Base-by-base conservation (phyloP, 768 basidiomycete genomes). In the Leucocoprinus sp. region DNA sequence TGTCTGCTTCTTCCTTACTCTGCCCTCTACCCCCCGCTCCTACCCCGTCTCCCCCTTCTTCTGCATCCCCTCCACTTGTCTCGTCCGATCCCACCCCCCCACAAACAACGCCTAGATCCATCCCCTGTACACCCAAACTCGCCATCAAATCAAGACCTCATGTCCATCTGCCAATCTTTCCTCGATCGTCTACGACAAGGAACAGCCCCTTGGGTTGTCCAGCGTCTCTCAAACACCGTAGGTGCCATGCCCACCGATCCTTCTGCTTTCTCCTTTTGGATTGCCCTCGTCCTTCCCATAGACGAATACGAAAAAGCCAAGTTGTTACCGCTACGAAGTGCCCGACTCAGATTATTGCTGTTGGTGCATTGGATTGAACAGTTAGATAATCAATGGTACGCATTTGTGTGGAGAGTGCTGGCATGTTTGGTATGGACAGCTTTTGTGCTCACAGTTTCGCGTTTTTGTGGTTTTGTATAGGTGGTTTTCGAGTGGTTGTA, bases 291-390 rank as follows among this genome's bases (percentile, higher is more conserved):
- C 28, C 78, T 97, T 39, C 87, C 93, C 27, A 90, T 97, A 57
- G 90, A 95, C 60, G 88, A 95, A 47, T 74, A 81, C 55, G 86
- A 92, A 66, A 90, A 93, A 61, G 70, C 90, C 9, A 85, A 92
- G 55, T 73, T 98, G 7, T 69, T 93, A 8, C 87, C 90, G 0
- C 82, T 93, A 42, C 76, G 80, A 49, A 86, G 79, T 43, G 73
- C 87, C 0, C 74, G 84, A 21, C 68, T 96, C 50, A 73, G 95
- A 24, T 65, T 98, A 43, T 70, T 84, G 45, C 71, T 98, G 55
- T 84, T 96, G 48, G 87, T 88, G 21, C 86, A 91, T 56, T 98
- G 95, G 95, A 93, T 97, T 56, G 91, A 96, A 66, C 68, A 71
- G 58, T 60, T 74, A 35, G 71, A 70, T 55, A 69, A 63, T 57